These are phyloP conservation scores for Penicillium nordicum DNA, from an alignment of 2,329 filamentous ascomycete species.

Conservation along the genomic window DNA sequence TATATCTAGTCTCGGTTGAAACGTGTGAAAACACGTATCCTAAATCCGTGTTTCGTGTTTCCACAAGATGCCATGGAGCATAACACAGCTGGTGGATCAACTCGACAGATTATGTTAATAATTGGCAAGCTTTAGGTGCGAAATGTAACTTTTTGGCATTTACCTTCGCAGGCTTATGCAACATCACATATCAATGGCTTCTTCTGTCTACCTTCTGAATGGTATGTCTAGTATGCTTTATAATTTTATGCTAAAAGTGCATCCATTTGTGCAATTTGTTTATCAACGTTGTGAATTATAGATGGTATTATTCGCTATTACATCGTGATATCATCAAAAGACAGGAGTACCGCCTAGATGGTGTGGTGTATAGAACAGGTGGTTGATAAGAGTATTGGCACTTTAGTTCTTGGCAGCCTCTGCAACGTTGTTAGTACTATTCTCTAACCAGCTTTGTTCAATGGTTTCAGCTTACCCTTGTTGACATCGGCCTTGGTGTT, in stretches of 20 bases:
- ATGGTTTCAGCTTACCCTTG: slow-evolving; percentile 15
- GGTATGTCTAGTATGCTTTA: background rate
- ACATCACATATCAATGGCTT: too few relatives aligned
- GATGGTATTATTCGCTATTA: slow-evolving; percentile 7
- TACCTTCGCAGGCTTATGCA: background rate
- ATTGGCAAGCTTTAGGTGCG: too few relatives aligned
- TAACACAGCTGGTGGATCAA: background rate
- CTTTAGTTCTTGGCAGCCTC: slow-evolving; percentile 18
- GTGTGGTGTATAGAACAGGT: background rate
- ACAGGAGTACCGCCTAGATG: background rate
- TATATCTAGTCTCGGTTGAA: background rate
- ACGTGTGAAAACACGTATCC: background rate
- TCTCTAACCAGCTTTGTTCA: background rate
- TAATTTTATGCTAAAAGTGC: background rate
- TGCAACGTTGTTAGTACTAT: background rate
- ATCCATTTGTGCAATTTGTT: background rate
- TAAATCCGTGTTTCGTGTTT: background rate
- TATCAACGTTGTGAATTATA: background rate
- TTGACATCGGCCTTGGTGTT: slow-evolving; percentile 34
- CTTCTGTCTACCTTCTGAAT: background rate
- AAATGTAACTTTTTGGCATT: background rate
- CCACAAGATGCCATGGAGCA: background rate
- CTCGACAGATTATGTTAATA: background rate
- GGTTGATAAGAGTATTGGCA: background rate
- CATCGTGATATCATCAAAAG: background rate